These are phyloP conservation scores for Stenocarpella maydis DNA, from an alignment of 2,329 filamentous ascomycete species.

Conservation along the genomic window DNA sequence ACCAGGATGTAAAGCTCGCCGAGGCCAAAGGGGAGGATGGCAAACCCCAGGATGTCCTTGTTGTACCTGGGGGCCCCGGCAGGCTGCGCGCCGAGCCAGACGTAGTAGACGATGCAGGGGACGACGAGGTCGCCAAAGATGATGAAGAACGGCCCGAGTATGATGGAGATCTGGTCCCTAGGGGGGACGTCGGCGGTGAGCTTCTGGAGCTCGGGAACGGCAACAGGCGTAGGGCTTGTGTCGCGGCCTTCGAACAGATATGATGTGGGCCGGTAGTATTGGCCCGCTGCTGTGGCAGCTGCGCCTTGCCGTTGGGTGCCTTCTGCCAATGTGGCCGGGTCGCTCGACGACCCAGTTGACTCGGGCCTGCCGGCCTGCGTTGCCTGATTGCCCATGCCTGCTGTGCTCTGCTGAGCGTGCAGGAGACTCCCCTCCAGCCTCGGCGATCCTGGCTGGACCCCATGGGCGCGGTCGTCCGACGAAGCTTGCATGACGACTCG, in stretches of 20 bases:
- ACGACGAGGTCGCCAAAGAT: slow-evolving; percentile 34
- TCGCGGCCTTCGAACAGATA: slow-evolving; percentile 30
- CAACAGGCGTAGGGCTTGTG: slow-evolving; percentile 1
- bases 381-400: neutral
- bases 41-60: slow-evolving; percentile 67
- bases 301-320: neutral
- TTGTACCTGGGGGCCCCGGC: slow-evolving; percentile 24
- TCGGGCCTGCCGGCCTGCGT: neutral
- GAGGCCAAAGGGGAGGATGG: slow-evolving; percentile 60
- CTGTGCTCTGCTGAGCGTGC: neutral
- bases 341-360: slow-evolving; percentile 5
- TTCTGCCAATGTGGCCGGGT: slow-evolving; percentile 7
- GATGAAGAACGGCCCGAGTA: slow-evolving; percentile 34
- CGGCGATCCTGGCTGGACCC: neutral
- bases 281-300: neutral
- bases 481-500: neutral
- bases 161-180: slow-evolving; percentile 33
- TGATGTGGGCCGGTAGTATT: slow-evolving; percentile 9
- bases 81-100: slow-evolving; percentile 23
- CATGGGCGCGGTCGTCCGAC: neutral
- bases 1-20: slow-evolving; percentile 40
- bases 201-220: slow-evolving; percentile 28
- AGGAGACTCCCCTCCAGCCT: neutral
- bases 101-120: slow-evolving; percentile 36
- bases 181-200: slow-evolving; percentile 30